phyloP scores from a whole-genome alignment of 768 basidiomycete genomes.

The Hemileccinum impolitum region DNA sequence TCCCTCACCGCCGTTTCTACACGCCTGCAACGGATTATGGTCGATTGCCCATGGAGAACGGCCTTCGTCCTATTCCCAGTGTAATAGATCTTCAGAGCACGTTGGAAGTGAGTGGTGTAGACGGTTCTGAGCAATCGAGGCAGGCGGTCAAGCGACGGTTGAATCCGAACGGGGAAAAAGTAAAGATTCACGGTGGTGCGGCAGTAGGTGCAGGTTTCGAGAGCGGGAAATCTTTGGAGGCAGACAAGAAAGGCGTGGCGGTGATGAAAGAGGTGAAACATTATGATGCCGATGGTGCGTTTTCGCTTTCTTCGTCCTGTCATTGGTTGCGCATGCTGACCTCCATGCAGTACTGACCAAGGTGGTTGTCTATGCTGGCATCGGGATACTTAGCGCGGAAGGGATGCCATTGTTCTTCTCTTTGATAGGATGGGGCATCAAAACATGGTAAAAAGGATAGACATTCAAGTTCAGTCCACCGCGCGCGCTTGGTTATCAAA shows the following conservation, averaged over 20 bases:
- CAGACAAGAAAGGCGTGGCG: conserved; percentile 30
- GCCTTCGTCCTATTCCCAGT: conserved; percentile 74
- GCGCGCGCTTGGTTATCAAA: too few relatives aligned
- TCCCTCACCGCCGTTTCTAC: conserved; percentile 87
- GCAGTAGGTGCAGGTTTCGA: conserved; percentile 28
- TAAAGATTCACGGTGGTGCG: conserved; percentile 16
- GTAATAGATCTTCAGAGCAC: conserved; percentile 72
- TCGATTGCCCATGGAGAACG: conserved; percentile 55
- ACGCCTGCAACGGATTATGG: conserved; percentile 88
- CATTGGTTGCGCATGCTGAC: conserved; percentile 4
- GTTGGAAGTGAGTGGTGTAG: conserved; percentile 38
- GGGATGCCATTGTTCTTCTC: conserved; percentile 67
- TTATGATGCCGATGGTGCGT: conserved; percentile 83
- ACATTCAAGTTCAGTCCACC: too few relatives aligned
- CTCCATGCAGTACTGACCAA: conserved; percentile 70
- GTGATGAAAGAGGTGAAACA: conserved; percentile 46
- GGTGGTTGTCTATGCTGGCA: conserved; percentile 86
- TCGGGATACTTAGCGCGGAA: conserved; percentile 65
- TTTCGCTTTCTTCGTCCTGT: background rate
- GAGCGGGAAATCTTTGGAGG: conserved; percentile 22
- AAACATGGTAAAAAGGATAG: conserved; percentile 28
- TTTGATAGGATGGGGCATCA: conserved; percentile 63
- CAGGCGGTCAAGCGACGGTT: conserved; percentile 26
- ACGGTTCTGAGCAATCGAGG: conserved; percentile 35
- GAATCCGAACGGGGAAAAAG: conserved; percentile 1